Evolutionary conservation across 1,284 basidiomycete genomes (phyloP).

Genomic region (Peniophora sp.): DNA sequence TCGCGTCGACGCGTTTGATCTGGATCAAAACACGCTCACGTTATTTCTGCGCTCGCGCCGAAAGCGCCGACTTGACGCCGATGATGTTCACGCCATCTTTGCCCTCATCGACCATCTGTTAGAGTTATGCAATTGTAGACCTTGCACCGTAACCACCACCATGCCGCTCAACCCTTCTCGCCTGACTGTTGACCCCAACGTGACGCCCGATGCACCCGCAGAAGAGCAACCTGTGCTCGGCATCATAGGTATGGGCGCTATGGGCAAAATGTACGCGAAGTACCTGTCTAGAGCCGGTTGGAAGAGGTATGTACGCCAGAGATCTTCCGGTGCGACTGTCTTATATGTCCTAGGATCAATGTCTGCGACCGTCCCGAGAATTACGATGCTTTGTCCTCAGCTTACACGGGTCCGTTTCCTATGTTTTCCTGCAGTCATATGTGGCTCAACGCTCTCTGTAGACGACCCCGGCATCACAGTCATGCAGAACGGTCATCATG

Average conservation of each 20-base stretch:
- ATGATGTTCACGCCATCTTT: neutral
- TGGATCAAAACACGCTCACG: neutral
- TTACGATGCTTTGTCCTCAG: slow-evolving; percentile 55
- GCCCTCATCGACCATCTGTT: neutral
- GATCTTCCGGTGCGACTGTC: too few relatives aligned
- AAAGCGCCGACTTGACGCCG: neutral
- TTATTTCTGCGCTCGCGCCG: neutral
- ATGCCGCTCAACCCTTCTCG: neutral
- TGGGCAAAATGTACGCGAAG: slow-evolving; percentile 92
- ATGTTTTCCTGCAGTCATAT: slow-evolving; percentile 2
- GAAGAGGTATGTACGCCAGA: slow-evolving; percentile 52
- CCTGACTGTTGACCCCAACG: slow-evolving; percentile 17
- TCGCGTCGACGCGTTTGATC: neutral
- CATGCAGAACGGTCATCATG: slow-evolving; percentile 73
- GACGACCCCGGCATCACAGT: slow-evolving; percentile 55
- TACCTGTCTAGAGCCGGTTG: slow-evolving; percentile 72
- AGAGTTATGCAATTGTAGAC: neutral
- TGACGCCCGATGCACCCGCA: slow-evolving; percentile 41
- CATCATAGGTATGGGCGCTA: slow-evolving; percentile 89
- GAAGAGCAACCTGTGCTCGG: slow-evolving; percentile 72
- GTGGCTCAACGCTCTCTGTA: neutral
- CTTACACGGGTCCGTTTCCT: slow-evolving; percentile 52
- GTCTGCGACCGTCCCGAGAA: slow-evolving; percentile 87
- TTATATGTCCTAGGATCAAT: slow-evolving; percentile 56
- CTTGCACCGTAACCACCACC: neutral